Evolutionary conservation across 345 rosid species (phyloP), one percentile per base, ranked within the genome.

Genomic region (Salix dunnii): DNA sequence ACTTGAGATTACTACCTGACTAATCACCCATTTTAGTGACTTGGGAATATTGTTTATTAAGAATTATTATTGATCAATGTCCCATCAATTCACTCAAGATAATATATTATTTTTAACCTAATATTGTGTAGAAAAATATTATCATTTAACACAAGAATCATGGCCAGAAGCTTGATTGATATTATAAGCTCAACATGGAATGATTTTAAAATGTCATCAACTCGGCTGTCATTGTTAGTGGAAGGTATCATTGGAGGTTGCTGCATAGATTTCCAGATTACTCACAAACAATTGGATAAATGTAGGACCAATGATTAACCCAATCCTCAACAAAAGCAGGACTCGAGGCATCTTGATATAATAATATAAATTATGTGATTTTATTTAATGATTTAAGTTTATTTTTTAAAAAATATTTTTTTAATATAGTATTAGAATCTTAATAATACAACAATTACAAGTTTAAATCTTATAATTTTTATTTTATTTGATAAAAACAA

Each of bases 261-360:
- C 16, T 74, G 66, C 73, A 67, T 68, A 73, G 70, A 69, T 58
- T 79, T 76, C 82, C 87, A 87, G 76, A 66, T 76, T 78, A 40
- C 12, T 53, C 20, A 13, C 63, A 43, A 9, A 16, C 48, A 64
- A 80, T 82, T 82, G 87, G 84, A 58, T 67, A 78, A 67, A 74
- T 31, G 49, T 14, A 27, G 74, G 68, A 38, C 58, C 18, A 67
- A 65, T 71, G 42, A 55, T 67, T 23, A 43, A 9, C 7, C 28
- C 14, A 30, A 72, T 77, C 55, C 13, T 51, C 33, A 74, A 66
- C 3, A 35, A 74, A 33, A 46, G 74, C 36, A 64, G 69, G 18
- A 64, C 60, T 67, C 35, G 38, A 61, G 25, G 72, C 33, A 5
- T 58, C 14, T 2, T 58, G 11, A 58, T 11, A n/a, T 33, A 33